Evolutionary conservation across 2,329 filamentous ascomycete species (phyloP), one percentile per base, ranked within the genome.

Genomic region (Camillea tinctor): DNA sequence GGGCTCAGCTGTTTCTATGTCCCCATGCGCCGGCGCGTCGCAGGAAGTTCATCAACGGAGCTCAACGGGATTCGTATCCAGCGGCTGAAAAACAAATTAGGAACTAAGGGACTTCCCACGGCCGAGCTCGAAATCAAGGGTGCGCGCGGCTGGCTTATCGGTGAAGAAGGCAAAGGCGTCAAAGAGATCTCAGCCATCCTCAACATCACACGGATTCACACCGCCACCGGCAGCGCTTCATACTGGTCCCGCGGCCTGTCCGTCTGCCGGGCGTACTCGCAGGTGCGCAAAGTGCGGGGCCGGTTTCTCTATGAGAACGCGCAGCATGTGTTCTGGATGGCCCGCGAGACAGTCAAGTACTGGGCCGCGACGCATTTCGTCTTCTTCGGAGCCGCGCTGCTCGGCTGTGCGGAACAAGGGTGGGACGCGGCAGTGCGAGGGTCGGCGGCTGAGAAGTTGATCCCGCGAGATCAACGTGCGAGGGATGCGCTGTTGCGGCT

Each of bases 81-180:
- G 60, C 78, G 85, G 0, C 73, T 89, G 5, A 88, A 88, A 71
- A 80, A 80, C 66, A 88, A 88, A 65, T 75, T 88, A n/a, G 86
- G 86, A 17, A 88, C 85, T 0, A 83, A 81, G 56, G 77, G 81
- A 3, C 72, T 89, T 0, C 85, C 86, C 0, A 88, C 86, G 0
- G 86, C 86, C 0, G 86, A 89, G 67, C 78, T 88, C 3, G 84
- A 85, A 60, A 74, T 85, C 1, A 75, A 76, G 21, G 77, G 74
- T 2, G 80, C 79, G 71, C 77, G 82, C 8, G 82, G 74, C 1
- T 81, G 82, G 72, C 76, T 88, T 1, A 74, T 89, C 13, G 87
- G 86, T 1, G 72, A 77, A 5, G 76, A 84, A 57, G 86, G 86
- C 0, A 74, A 82, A 52, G 87, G 87, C 1, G 77, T 87, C 13